Percentiles rank a stretch among this genome's conserved stretches.
These are phyloP conservation scores for Theobroma cacao DNA, from an alignment of 345 rosid genomes.

Conservation along the genomic window DNA sequence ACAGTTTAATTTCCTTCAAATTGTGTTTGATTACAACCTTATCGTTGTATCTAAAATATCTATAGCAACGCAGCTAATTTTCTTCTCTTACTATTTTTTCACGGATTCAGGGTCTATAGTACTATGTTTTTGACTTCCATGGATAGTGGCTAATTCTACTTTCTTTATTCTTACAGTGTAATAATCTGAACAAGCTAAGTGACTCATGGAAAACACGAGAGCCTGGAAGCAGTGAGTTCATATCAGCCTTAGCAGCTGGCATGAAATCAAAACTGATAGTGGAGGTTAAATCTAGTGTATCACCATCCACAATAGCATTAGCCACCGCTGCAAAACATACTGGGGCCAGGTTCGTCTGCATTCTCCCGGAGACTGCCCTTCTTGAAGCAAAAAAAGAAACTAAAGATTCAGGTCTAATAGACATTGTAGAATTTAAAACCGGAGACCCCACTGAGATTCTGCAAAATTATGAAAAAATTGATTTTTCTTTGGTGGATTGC, in stretches of 20 bases:
- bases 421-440: conserved; percentile 37
- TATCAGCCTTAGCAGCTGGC: conserved; percentile 57
- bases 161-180: conserved; percentile 17
- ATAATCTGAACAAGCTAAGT: conserved; percentile 20
- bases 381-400: conserved; percentile 28
- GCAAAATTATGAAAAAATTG: conserved; percentile 31
- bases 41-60: not conserved
- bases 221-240: conserved; percentile 44
- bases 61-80: no score
- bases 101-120: not conserved
- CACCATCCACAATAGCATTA: conserved; percentile 44
- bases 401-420: conserved; percentile 36
- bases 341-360: conserved; percentile 43
- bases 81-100: not conserved
- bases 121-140: not conserved
- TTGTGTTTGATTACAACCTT: not conserved
- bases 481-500: conserved; percentile 45
- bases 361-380: conserved; percentile 34
- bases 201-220: conserved; percentile 25
- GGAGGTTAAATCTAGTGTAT: conserved; percentile 35
- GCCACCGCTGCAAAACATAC: conserved; percentile 52
- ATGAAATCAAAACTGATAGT: conserved; percentile 43
- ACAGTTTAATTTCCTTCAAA: not conserved
- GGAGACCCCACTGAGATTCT: conserved; percentile 39
- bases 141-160: not conserved